A percentile compares a stretch with the other conserved stretches of the same genome.
Evolutionary conservation across 2,329 filamentous ascomycete genomes (phyloP).

Genomic region (Xylariaceae sp.): DNA sequence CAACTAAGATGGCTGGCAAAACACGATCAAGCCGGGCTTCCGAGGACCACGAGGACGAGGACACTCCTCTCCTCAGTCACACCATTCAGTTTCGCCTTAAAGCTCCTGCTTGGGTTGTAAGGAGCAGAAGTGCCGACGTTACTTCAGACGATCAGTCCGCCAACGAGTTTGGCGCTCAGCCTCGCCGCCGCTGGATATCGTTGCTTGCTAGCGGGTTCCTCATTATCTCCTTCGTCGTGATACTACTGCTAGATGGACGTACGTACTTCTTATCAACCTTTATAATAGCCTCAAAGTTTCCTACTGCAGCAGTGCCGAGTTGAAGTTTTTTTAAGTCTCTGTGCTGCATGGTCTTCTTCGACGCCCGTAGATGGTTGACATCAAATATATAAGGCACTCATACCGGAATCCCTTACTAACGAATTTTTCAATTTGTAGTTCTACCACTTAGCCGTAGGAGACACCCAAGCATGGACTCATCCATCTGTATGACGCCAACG

Average conservation of each 20-base stretch:
- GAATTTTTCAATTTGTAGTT: slow-evolving; percentile 14
- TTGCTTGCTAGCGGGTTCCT: slow-evolving; percentile 27
- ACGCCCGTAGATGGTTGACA: too few relatives aligned
- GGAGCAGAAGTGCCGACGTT: slow-evolving; percentile 6
- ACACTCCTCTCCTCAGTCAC: slow-evolving; percentile 23
- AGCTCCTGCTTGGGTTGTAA: slow-evolving; percentile 2
- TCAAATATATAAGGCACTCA: too few relatives aligned
- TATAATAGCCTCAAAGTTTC: too few relatives aligned
- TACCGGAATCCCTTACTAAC: too few relatives aligned
- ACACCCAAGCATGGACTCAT: slow-evolving; percentile 24
- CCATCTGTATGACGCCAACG: slow-evolving; percentile 51
- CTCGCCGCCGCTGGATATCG: slow-evolving; percentile 31
- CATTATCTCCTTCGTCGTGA: slow-evolving; percentile 29
- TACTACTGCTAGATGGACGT: slow-evolving; percentile 31
- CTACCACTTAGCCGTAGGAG: slow-evolving; percentile 19
- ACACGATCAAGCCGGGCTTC: slow-evolving; percentile 4
- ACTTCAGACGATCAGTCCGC: neutral
- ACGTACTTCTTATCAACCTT: slow-evolving; percentile 12
- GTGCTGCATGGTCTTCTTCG: too few relatives aligned
- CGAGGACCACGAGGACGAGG: slow-evolving; percentile 17
- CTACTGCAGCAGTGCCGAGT: too few relatives aligned
- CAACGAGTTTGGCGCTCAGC: slow-evolving; percentile 23
- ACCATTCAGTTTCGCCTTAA: slow-evolving; percentile 5
- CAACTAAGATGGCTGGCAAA: slow-evolving; percentile 12
- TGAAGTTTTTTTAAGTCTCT: too few relatives aligned